Conservation (phyloP, 2,329 filamentous ascomycete genomes). For the Myotisia sp. region DNA sequence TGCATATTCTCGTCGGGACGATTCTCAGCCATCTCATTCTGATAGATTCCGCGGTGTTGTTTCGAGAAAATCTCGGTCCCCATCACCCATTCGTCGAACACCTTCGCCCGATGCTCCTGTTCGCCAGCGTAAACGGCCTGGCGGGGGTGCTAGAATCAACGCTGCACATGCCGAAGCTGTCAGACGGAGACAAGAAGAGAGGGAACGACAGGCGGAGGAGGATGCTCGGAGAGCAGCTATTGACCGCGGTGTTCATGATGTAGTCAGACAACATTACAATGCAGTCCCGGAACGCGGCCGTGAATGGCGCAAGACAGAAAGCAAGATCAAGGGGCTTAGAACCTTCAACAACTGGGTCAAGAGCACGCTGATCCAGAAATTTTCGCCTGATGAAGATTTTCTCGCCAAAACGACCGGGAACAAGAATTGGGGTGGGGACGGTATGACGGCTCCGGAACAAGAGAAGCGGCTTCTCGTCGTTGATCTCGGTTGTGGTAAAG, state of each 20-base stretch:
- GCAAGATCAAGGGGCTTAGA: slow-evolving; percentile 83
- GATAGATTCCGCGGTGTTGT: too few relatives aligned
- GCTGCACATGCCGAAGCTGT: slow-evolving; percentile 25
- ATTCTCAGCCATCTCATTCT: slow-evolving; percentile 15
- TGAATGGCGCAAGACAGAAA: slow-evolving; percentile 88
- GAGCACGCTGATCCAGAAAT: slow-evolving; percentile 92
- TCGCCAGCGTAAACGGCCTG: slow-evolving; percentile 33
- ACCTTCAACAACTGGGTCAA: slow-evolving; percentile 99
- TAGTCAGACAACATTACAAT: slow-evolving; percentile 91
- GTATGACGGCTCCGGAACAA: slow-evolving; percentile 15
- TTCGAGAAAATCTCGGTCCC: slow-evolving; percentile 24
- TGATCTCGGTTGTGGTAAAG: slow-evolving; percentile 93
- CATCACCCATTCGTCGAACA: slow-evolving; percentile 27
- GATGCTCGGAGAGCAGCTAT: slow-evolving; percentile 24
- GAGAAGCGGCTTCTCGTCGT: slow-evolving; percentile 60
- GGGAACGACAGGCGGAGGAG: slow-evolving; percentile 28
- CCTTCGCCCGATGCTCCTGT: slow-evolving; percentile 29
- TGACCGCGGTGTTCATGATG: slow-evolving; percentile 57
- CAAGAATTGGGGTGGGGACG: slow-evolving; percentile 31
- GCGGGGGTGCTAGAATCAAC: slow-evolving; percentile 31
- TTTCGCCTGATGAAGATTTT: slow-evolving; percentile 67
- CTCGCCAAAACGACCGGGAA: slow-evolving; percentile 36
- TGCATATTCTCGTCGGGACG: slow-evolving; percentile 28
- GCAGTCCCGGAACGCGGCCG: slow-evolving; percentile 82
- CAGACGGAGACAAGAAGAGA: slow-evolving; percentile 30